Base-by-base conservation (phyloP, 2,329 filamentous ascomycete genomes). In the Cytospora mali region DNA sequence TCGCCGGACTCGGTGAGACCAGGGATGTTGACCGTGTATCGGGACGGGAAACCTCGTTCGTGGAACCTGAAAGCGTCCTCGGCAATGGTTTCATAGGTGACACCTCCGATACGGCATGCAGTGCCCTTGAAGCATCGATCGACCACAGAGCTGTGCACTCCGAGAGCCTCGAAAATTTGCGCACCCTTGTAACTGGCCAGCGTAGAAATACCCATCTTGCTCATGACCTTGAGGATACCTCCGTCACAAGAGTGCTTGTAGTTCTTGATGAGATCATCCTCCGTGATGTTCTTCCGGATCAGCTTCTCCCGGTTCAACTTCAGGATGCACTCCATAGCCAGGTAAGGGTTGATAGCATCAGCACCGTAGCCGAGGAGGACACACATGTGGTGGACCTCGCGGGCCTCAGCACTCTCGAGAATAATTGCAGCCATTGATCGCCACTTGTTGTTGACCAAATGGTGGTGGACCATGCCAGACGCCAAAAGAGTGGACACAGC, bases 191-290 rank as follows among this genome's bases (percentile, higher is more conserved):
- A 98, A 69, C 90, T 94, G 72, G 94, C 92, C 52, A 98, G 82
- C 33, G 94, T 98, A 7, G 94, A 97, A 68, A 98, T 98, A 80
- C 94, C 94, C 94, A 98, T 98, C 83, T 98, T 98, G 76, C 90
- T 95, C 94, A 98, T 98, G 75, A 98, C 94, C 79, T 98, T 98
- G 67, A 98, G 82, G 67, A 98, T 97, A 80, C 94, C 94, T 72
- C 94, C 94, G 69, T 97, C 93, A 71, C 91, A 94, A 66, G 94
- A 97, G 76, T 96, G 91, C 80, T 96, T 96, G 84, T 97, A 98
- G 81, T 98, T 98, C 71, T 89, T 88, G 69, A 97, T 93, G 62
- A 97, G 87, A 71, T 88, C 84, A 65, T 96, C 89, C 63, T 95
- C 86, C 23, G 84, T 85, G 50, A 97, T 81, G 76, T 95, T 90